Evolutionary conservation across 495 filamentous ascomycete genomes (phyloP).

Genomic region (Penicillium turbatum): DNA sequence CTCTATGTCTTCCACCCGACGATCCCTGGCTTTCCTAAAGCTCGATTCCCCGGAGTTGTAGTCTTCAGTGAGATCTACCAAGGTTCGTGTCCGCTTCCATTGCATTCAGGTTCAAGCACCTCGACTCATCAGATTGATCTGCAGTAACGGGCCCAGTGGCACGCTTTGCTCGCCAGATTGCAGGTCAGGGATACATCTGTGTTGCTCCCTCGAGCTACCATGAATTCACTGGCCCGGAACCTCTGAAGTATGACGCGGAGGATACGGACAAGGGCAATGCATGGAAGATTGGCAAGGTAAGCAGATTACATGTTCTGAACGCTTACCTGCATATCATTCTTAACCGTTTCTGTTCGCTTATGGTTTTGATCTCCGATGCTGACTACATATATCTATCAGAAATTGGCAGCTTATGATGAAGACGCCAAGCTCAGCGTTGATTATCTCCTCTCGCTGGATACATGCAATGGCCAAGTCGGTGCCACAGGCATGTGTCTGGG

Average conservation of each 20-base stretch:
- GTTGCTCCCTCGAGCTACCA: slow-evolving; percentile 89
- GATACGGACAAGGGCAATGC: slow-evolving; percentile 86
- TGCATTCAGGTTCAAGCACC: neutral
- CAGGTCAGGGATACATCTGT: slow-evolving; percentile 89
- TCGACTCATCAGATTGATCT: neutral
- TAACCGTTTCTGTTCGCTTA: neutral
- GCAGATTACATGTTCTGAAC: neutral
- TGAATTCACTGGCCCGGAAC: slow-evolving; percentile 83
- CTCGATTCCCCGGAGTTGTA: slow-evolving; percentile 85
- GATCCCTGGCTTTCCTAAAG: slow-evolving; percentile 79
- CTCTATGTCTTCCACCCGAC: slow-evolving; percentile 87
- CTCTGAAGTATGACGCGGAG: slow-evolving; percentile 78
- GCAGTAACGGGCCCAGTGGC: slow-evolving; percentile 88
- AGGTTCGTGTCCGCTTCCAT: slow-evolving; percentile 47
- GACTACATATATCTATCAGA: slow-evolving; percentile 50
- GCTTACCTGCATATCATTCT: neutral
- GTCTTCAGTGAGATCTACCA: slow-evolving; percentile 97
- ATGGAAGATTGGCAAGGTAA: slow-evolving; percentile 76
- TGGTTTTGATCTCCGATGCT: neutral
- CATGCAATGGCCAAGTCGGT: slow-evolving; percentile 82
- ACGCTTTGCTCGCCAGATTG: slow-evolving; percentile 88
- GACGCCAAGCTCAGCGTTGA: slow-evolving; percentile 73
- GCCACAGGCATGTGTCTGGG: slow-evolving; percentile 94
- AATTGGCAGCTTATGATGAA: slow-evolving; percentile 82
- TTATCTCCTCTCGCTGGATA: slow-evolving; percentile 66